Evolutionary conservation across 345 rosid species (phyloP).

Genomic region (Iberis pinnata): DNA sequence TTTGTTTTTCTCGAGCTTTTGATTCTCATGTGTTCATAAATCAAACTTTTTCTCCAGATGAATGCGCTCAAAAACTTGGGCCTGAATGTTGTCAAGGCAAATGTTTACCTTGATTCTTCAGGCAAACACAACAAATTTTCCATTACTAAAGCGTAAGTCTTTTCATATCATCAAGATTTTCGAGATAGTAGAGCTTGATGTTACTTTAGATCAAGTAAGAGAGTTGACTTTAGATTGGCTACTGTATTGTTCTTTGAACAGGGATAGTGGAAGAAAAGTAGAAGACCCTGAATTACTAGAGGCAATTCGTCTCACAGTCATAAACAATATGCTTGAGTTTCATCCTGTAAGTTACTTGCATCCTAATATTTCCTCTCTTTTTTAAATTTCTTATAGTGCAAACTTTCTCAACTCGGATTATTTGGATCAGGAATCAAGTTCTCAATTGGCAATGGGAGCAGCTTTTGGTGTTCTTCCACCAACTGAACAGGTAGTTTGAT

Average conservation of each 20-base stretch:
- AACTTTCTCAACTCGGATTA: slow-evolving; percentile 16
- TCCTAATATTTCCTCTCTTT: slow-evolving; percentile 6
- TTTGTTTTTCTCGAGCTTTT: background rate
- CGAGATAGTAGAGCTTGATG: no score
- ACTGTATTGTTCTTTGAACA: slow-evolving; percentile 26
- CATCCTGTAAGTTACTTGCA: slow-evolving; percentile 61
- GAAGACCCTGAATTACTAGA: slow-evolving; percentile 94
- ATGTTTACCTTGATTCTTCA: slow-evolving; percentile 82
- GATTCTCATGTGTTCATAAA: background rate
- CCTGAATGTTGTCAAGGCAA: slow-evolving; percentile 85
- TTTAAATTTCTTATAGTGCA: background rate
- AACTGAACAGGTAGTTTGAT: slow-evolving; percentile 39
- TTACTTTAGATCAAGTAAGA: background rate
- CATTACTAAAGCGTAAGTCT: slow-evolving; percentile 77
- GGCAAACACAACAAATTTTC: slow-evolving; percentile 89
- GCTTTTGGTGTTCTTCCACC: slow-evolving; percentile 91
- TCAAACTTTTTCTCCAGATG: slow-evolving; percentile 50
- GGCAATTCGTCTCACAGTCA: slow-evolving; percentile 90
- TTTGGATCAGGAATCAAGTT: slow-evolving; percentile 75
- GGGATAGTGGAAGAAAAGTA: slow-evolving; percentile 86
- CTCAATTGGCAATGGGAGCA: slow-evolving; percentile 90
- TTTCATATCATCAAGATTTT: background rate
- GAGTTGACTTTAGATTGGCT: slow-evolving; percentile 1
- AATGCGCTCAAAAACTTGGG: slow-evolving; percentile 87
- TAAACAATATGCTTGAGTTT: slow-evolving; percentile 78